Percentiles rank a stretch among this genome's conserved stretches.
Conservation (phyloP, 495 filamentous ascomycete species). For the Penicillium malachiteum region DNA sequence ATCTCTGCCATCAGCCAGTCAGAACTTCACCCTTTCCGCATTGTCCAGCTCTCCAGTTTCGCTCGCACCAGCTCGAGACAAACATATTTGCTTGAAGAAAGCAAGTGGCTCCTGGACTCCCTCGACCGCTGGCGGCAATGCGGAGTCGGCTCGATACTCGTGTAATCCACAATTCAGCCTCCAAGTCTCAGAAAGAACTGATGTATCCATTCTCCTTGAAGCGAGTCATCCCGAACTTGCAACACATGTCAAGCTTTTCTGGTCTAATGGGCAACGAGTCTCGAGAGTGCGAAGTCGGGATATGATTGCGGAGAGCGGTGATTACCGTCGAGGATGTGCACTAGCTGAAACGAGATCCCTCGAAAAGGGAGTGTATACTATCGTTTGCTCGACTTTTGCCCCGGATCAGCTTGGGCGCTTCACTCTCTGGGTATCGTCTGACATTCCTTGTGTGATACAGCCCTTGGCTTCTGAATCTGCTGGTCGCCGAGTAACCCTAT, state of each 20-base stretch:
- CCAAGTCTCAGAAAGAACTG: slow-evolving; percentile 51
- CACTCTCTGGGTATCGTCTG: slow-evolving; percentile 68
- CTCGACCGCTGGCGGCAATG: slow-evolving; percentile 80
- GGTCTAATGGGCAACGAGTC: slow-evolving; percentile 69
- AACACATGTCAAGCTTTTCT: slow-evolving; percentile 81
- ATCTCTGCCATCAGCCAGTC: slow-evolving; percentile 62
- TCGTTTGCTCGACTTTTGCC: slow-evolving; percentile 87
- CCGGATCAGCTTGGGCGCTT: slow-evolving; percentile 73
- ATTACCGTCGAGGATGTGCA: slow-evolving; percentile 79
- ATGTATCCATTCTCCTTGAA: slow-evolving; percentile 70
- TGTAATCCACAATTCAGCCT: slow-evolving; percentile 84
- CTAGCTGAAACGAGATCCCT: slow-evolving; percentile 58
- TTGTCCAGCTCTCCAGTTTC: slow-evolving; percentile 63
- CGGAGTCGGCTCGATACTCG: slow-evolving; percentile 69
- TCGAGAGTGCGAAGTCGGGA: slow-evolving; percentile 67
- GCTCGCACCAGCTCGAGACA: slow-evolving; percentile 58
- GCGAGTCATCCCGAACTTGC: slow-evolving; percentile 67
- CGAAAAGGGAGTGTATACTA: slow-evolving; percentile 72
- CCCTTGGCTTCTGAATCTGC: slow-evolving; percentile 65
- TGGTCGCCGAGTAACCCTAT: slow-evolving; percentile 58
- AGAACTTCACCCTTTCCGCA: slow-evolving; percentile 81
- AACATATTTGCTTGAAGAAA: slow-evolving; percentile 54
- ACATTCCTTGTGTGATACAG: slow-evolving; percentile 46
- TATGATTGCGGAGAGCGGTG: slow-evolving; percentile 74
- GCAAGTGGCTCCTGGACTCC: slow-evolving; percentile 67